Conservation (phyloP, 139 green algal genomes). For the Medakamo hakoo region DNA sequence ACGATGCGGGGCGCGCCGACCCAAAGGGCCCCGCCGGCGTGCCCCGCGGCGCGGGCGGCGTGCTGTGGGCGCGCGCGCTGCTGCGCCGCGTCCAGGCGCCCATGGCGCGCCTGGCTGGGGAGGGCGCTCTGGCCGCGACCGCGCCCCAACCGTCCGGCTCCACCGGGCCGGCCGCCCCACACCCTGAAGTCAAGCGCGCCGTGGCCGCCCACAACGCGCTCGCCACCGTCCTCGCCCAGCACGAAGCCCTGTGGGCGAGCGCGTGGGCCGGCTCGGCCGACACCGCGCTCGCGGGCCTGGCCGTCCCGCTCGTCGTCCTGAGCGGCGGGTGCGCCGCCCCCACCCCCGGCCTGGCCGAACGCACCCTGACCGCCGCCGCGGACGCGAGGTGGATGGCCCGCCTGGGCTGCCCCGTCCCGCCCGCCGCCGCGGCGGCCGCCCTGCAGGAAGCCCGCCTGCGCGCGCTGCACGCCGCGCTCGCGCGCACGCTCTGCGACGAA, state of each 20-base stretch:
- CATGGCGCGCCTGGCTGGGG: slow-evolving; percentile 29
- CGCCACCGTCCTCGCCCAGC: neutral
- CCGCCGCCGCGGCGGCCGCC: no score
- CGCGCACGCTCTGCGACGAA: neutral
- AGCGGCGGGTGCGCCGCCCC: neutral
- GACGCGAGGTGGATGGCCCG: neutral
- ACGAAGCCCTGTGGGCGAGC: neutral
- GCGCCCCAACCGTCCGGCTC: no score
- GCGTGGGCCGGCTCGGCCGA: neutral
- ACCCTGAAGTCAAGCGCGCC: no score
- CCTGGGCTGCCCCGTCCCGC: neutral
- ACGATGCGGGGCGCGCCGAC: slow-evolving; percentile 69
- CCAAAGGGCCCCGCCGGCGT: slow-evolving; percentile 57
- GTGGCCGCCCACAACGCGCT: neutral
- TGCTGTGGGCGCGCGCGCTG: slow-evolving; percentile 84
- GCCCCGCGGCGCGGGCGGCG: slow-evolving; percentile 57
- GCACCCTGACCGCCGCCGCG: neutral
- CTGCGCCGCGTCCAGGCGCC: slow-evolving; percentile 75
- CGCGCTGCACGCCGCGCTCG: neutral
- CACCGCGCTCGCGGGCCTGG: neutral
- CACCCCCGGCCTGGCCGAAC: neutral
- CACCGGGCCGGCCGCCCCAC: no score
- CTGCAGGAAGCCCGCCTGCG: neutral
- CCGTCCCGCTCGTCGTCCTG: neutral
- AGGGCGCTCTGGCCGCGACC: neutral